phyloP scores from a whole-genome alignment of 306 rosid species.

The Calophaca sinica region DNA sequence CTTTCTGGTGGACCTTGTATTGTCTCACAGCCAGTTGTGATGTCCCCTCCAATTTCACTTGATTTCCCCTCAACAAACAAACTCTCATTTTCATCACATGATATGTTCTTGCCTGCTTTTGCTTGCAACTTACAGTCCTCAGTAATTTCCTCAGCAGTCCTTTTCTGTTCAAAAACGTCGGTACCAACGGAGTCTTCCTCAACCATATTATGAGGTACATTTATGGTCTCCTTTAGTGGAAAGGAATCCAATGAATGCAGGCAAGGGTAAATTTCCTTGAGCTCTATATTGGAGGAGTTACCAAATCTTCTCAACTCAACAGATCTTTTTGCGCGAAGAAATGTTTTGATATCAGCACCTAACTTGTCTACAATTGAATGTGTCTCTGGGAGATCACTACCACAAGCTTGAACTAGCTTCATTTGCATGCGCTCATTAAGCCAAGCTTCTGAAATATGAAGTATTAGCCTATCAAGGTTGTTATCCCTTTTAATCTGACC shows the following conservation, averaged over 20 bases:
- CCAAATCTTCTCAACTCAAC: conserved; percentile 42
- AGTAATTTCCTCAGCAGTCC: conserved; percentile 8
- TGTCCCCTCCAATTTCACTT: conserved; percentile 43
- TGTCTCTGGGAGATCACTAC: conserved; percentile 42
- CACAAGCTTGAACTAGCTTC: conserved; percentile 51
- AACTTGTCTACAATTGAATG: conserved; percentile 64
- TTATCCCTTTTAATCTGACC: conserved; percentile 47
- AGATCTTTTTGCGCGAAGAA: conserved; percentile 61
- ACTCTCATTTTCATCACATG: conserved; percentile 48
- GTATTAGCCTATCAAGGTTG: conserved; percentile 54
- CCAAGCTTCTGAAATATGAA: conserved; percentile 79
- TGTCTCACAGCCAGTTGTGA: background rate
- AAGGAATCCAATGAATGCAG: conserved; percentile 64
- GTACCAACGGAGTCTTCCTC: conserved; percentile 48
- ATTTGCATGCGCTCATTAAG: conserved; percentile 71
- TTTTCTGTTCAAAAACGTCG: conserved; percentile 40
- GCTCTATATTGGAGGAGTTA: conserved; percentile 42
- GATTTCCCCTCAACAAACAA: conserved; percentile 38
- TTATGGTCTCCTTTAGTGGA: conserved; percentile 55
- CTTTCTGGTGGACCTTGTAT: conserved; percentile 25
- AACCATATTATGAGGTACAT: conserved; percentile 58
- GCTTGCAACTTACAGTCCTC: conserved; percentile 35
- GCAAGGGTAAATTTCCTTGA: conserved; percentile 52
- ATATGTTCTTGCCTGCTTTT: conserved; percentile 20
- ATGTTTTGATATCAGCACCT: conserved; percentile 65